These are phyloP conservation scores for Sphagnurus paluster DNA, from an alignment of 1,284 basidiomycete genomes.

Conservation along the genomic window DNA sequence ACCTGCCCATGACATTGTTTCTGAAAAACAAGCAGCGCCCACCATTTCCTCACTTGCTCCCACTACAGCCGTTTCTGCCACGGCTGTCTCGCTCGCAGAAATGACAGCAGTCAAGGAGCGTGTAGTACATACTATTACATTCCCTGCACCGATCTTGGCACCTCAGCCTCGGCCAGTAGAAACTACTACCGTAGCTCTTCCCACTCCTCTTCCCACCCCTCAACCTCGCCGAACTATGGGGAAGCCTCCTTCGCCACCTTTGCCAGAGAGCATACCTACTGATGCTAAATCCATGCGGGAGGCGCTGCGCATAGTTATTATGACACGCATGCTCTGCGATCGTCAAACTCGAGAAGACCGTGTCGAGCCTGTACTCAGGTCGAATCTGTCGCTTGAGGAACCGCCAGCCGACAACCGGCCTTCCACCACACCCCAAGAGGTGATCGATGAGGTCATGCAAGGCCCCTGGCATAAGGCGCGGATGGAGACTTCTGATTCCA, in stretches of 20 bases:
- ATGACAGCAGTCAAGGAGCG: no score
- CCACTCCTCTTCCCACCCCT: slow-evolving; percentile 12
- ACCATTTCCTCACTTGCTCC: no score
- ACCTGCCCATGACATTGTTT: no score
- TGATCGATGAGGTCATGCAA: slow-evolving; percentile 48
- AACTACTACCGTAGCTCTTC: slow-evolving; percentile 3
- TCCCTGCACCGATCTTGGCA: background rate
- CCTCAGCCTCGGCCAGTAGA: background rate
- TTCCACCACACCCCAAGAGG: slow-evolving; percentile 38
- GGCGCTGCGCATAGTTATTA: slow-evolving; percentile 60
- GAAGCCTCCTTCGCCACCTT: slow-evolving; percentile 4
- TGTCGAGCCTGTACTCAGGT: slow-evolving; percentile 58
- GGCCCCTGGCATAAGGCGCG: slow-evolving; percentile 35
- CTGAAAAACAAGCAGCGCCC: no score
- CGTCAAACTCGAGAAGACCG: slow-evolving; percentile 60
- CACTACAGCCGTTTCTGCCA: no score
- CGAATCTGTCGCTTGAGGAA: slow-evolving; percentile 51
- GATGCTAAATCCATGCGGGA: slow-evolving; percentile 51
- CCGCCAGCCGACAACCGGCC: slow-evolving; percentile 26
- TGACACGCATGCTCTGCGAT: slow-evolving; percentile 58
- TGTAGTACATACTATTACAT: background rate
- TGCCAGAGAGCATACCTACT: slow-evolving; percentile 36
- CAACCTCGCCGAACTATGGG: slow-evolving; percentile 4
- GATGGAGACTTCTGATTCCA: slow-evolving; percentile 36
- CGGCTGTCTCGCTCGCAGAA: no score